Conservation (phyloP, 2,329 filamentous ascomycete species). For the Penicillium expansum region DNA sequence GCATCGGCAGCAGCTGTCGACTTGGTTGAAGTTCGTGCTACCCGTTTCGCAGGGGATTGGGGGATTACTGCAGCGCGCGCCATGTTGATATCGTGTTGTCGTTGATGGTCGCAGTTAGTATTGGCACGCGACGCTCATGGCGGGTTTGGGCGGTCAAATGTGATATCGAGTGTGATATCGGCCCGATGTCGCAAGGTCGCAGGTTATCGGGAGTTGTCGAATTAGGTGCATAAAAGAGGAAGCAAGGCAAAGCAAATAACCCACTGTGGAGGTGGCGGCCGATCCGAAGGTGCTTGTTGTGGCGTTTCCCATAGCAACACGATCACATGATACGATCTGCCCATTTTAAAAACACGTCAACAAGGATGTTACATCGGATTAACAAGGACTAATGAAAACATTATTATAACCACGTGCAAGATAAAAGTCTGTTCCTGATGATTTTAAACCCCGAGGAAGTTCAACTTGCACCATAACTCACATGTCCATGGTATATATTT, state of each 20-base stretch:
- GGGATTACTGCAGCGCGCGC: constrained; percentile 26
- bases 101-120: constrained; percentile 4
- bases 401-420: too few relatives aligned
- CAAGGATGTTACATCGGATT: neutral
- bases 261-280: constrained; percentile 12
- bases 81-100: constrained; percentile 14
- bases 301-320: constrained; percentile 19
- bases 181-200: neutral
- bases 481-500: too few relatives aligned
- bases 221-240: constrained; percentile 10
- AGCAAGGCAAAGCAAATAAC: constrained; percentile 9
- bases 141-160: constrained; percentile 10
- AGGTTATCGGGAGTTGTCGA: constrained; percentile 1
- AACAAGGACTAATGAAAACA: neutral
- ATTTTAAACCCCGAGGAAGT: neutral
- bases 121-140: constrained; percentile 16
- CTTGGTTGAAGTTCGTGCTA: constrained; percentile 15
- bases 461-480: too few relatives aligned
- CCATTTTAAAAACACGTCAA: neutral
- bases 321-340: neutral
- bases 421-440: neutral
- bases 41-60: constrained; percentile 21
- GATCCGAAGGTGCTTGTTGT: constrained; percentile 17
- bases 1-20: constrained; percentile 16
- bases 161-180: constrained; percentile 1